phyloP scores from a whole-genome alignment of 768 basidiomycete genomes.

The Mycena maculata region DNA sequence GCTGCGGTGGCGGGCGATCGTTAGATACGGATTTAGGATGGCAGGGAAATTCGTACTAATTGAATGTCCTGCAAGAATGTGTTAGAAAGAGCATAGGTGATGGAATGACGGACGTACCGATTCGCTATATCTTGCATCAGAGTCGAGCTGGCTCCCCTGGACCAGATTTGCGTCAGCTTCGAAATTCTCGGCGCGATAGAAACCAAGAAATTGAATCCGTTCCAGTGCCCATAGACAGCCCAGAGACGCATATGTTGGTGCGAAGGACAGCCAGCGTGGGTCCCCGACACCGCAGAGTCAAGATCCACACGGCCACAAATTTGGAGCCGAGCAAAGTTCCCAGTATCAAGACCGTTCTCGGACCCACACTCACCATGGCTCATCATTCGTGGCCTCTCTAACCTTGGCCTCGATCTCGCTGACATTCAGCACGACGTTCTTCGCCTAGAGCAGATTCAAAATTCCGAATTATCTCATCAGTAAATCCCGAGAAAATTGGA shows the following conservation, averaged over 20 bases:
- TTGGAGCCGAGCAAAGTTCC: neutral
- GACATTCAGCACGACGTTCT: constrained; percentile 95
- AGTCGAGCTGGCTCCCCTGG: constrained; percentile 96
- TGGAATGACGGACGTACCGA: constrained; percentile 64
- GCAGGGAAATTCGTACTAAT: constrained; percentile 74
- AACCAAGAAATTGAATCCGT: neutral
- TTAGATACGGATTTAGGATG: constrained; percentile 10
- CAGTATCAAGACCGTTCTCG: neutral
- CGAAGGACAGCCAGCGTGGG: too few species aligned
- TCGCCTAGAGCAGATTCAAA: constrained; percentile 70
- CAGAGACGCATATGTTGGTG: too few species aligned
- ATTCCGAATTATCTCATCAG: constrained; percentile 11
- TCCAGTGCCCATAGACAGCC: neutral
- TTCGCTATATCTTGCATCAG: constrained; percentile 99
- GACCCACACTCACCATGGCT: constrained; percentile 81
- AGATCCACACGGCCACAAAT: too few species aligned
- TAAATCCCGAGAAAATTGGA: constrained; percentile 12
- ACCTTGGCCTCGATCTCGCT: constrained; percentile 99
- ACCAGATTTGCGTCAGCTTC: constrained; percentile 19
- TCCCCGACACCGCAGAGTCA: too few species aligned
- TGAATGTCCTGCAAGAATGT: constrained; percentile 81
- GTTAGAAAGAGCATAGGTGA: neutral
- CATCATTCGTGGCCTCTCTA: constrained; percentile 95
- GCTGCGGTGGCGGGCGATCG: constrained; percentile 60
- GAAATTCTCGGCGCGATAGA: neutral